Evolutionary conservation across 176 grass and related monocot genomes (phyloP).

Genomic region (Otatea glauca): DNA sequence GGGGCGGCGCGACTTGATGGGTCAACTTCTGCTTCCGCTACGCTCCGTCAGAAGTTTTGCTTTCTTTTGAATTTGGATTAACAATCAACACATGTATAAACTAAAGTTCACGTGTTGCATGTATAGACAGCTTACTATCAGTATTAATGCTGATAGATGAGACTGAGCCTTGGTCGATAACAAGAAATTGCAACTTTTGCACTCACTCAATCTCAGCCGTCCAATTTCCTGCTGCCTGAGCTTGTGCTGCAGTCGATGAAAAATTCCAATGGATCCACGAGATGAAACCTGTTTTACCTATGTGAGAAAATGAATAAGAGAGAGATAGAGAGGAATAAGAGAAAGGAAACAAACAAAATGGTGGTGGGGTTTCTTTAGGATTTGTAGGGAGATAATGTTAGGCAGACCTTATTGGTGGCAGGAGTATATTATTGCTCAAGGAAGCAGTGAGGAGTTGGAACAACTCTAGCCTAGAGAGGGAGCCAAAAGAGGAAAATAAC

Average conservation of each 20-base stretch:
- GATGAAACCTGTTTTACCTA: slow-evolving; percentile 17
- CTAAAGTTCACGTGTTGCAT: background rate
- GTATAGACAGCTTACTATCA: background rate
- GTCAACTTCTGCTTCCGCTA: too few relatives aligned
- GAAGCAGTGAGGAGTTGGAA: slow-evolving; percentile 49
- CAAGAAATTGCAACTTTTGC: background rate
- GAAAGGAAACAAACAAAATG: slow-evolving; percentile 60
- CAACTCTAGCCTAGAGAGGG: slow-evolving; percentile 45
- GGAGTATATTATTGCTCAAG: slow-evolving; percentile 66
- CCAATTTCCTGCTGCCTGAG: background rate
- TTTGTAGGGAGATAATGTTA: slow-evolving; percentile 62
- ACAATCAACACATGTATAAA: too few relatives aligned
- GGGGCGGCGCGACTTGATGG: too few relatives aligned
- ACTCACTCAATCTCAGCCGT: slow-evolving; percentile 33
- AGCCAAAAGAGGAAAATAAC: slow-evolving; percentile 56
- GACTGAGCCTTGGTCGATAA: background rate
- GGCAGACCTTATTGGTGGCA: slow-evolving; percentile 61
- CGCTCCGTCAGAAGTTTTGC: too few relatives aligned
- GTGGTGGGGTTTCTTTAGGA: slow-evolving; percentile 69
- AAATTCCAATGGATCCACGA: slow-evolving; percentile 17
- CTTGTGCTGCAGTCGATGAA: slow-evolving; percentile 22
- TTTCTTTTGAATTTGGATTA: too few relatives aligned
- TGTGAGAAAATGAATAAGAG: slow-evolving; percentile 46
- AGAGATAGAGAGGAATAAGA: slow-evolving; percentile 58
- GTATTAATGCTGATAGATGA: background rate